Percentiles rank a stretch among this genome's conserved stretches.
These are phyloP conservation scores for Elongisporangium prolatum DNA, from an alignment of 352 stramenopile genomes.

Conservation along the genomic window DNA sequence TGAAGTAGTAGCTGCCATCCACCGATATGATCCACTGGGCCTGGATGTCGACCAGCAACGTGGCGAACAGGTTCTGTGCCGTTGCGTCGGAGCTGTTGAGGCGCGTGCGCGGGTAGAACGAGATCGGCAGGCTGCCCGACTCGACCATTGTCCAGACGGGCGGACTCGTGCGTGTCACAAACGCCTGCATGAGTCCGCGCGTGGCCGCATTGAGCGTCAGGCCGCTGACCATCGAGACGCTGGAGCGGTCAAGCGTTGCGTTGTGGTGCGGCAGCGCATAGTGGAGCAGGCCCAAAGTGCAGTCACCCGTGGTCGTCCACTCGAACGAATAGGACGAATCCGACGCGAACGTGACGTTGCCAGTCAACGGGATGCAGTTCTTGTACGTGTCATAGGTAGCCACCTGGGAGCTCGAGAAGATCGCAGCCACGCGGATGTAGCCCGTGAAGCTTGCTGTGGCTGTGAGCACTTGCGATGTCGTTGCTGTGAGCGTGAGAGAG, in stretches of 20 bases:
- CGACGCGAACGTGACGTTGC: conserved; percentile 28
- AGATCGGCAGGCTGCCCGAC: conserved; percentile 32
- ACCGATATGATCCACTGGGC: conserved; percentile 43
- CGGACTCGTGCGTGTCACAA: conserved; percentile 36
- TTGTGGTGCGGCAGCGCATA: conserved; percentile 58
- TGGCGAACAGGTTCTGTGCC: conserved; percentile 34
- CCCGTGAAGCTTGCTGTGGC: conserved; percentile 31
- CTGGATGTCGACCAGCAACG: conserved; percentile 48
- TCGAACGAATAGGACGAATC: conserved; percentile 53
- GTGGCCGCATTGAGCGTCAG: conserved; percentile 45
- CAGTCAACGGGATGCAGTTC: conserved; percentile 57
- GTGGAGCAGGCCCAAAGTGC: conserved; percentile 50
- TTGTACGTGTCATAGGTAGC: conserved; percentile 55
- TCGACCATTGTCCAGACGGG: conserved; percentile 48
- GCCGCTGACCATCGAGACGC: conserved; percentile 24
- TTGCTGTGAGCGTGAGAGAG: conserved; percentile 28
- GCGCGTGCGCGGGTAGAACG: conserved; percentile 49
- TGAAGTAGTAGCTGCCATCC: conserved; percentile 71
- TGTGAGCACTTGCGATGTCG: conserved; percentile 42
- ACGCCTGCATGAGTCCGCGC: conserved; percentile 45
- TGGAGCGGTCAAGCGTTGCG: conserved; percentile 38
- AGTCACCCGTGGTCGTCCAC: conserved; percentile 54
- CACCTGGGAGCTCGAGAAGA: conserved; percentile 33
- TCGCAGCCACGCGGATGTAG: conserved; percentile 34
- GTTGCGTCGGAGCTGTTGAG: conserved; percentile 28